Base-by-base conservation (phyloP, 257 asterid species). In the Solanum gracilifrons region DNA sequence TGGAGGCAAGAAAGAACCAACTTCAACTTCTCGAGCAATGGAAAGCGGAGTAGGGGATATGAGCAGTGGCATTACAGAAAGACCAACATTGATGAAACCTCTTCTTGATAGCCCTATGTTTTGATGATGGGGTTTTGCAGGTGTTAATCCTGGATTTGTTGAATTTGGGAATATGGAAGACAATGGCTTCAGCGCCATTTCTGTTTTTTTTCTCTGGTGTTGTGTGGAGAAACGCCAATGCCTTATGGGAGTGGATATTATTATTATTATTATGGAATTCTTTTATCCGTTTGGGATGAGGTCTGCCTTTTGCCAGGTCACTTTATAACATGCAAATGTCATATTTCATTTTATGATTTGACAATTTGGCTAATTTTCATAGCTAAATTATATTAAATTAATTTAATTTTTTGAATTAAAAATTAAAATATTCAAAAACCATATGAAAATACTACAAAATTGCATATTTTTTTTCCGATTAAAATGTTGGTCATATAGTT, bases 1-100 rank as follows among this genome's bases (percentile, higher is more conserved):
- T 1, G 93, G 91, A 62, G 98, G 99, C 33, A 97, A 94, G 92
- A 91, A 97, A 20, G 98, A 86, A 6, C 99, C 99, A 68, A 95
- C 98, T 87, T 94, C 99, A 21, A 95, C 93, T 87, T 97, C 99
- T 87, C 93, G 93, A 76, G 99, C 96, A 2, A 73, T 66, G 4
- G 98, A 90, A 27, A 93, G 91, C 1, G 92, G 93, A 29, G 96
- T 83, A 84, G 94, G 77, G 13, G 92, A 73, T 13, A 89, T 25
- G 15, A 91, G 37, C 6, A 93, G 87, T 58, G 98, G 96, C 88
- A 92, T 83, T 73, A 92, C 74, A 86, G 92, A 92, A 82, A 90
- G 85, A 12, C 95, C 93, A 69, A 95, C 93, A 79, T 92, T 95
- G 87, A 95, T 77, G 85, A 95, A 90, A 5, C 92, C 93, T 84